Base-by-base conservation (phyloP, 2,329 filamentous ascomycete genomes). In the Exophiala alcalophila region DNA sequence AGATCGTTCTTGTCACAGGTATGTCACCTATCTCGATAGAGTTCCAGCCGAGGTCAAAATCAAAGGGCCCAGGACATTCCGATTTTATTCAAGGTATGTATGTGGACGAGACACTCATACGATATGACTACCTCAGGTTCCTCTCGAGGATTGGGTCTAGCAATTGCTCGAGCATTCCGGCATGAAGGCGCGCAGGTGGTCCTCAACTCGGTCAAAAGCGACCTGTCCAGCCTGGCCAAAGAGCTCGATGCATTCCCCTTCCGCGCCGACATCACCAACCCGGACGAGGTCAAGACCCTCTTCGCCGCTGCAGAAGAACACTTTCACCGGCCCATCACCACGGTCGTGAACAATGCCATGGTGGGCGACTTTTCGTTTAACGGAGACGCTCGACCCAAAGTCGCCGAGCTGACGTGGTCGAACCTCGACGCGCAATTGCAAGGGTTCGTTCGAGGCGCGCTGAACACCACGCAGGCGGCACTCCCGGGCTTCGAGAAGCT, bases 331-430 rank as follows among this genome's bases (percentile, higher is more conserved):
- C 50, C 52, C 10, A 49, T 55, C 26, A 45, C 50, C 4, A 49
- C 47, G 16, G 43, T 55, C 5, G 47, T 55, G 14, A 52, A 51
- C 39, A 55, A 55, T 40, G 50, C 50, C 26, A 50, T 52, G 25
- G 37, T 48, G 5, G 52, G 47, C 12, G 25, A 37, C n/a, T 55
- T 53, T 33, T 42, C 31, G 12, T 55, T 55, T 50, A 55, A 55
- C 28, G 52, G 52, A 19, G 50, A 53, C 14, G 39, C 42, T 3
- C 30, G 52, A 19, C 36, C 35, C 25, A 50, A 49, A 37, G 23
- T 55, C 18, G 21, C 41, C 16, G 39, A 50, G 2, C 32, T 55
- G 12, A 31, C 35, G 4, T 55, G 52, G 52, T 40, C 40, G 6
- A 12, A 53, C 24, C 49, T 55, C 24, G 44, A 44, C 30, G 10